These are phyloP conservation scores for Aspergillus leporis DNA, from an alignment of 495 filamentous ascomycete species.

Conservation along the genomic window DNA sequence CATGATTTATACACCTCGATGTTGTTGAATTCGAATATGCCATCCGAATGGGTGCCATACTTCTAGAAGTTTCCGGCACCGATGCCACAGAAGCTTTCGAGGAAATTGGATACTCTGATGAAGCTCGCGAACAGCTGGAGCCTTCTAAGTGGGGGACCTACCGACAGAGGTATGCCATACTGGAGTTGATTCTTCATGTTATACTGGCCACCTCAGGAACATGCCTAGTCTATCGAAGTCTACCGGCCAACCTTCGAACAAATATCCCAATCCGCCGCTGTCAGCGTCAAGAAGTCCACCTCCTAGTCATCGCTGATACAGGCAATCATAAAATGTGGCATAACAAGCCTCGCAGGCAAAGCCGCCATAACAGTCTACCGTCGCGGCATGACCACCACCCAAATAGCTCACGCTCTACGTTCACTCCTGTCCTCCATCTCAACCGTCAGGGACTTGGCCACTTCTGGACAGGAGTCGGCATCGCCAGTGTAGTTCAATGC, in stretches of 20 bases:
- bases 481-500: conserved; percentile 21
- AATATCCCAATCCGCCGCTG: conserved; percentile 21
- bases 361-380: conserved; percentile 13
- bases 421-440: conserved; percentile 1
- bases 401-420: conserved; percentile 8
- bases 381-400: conserved; percentile 9
- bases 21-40: conserved; percentile 2
- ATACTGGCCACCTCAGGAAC: conserved; percentile 18
- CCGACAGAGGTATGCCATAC: conserved; percentile 16
- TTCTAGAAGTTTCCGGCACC: conserved; percentile 49
- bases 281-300: conserved; percentile 15
- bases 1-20: conserved; percentile 4
- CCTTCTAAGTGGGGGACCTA: conserved; percentile 22
- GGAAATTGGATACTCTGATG: conserved; percentile 54
- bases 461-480: conserved; percentile 23
- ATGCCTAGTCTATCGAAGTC: conserved; percentile 21
- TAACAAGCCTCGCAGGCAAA: conserved; percentile 13
- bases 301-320: conserved; percentile 1
- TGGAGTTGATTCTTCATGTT: not conserved
- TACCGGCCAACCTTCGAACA: conserved; percentile 26
- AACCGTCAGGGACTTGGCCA: not conserved
- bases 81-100: conserved; percentile 56
- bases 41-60: conserved; percentile 27
- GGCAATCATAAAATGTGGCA: conserved; percentile 12
- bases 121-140: conserved; percentile 37